Evolutionary conservation across 164 flowering plant species (phyloP).

Genomic region (Vitis rupestris): DNA sequence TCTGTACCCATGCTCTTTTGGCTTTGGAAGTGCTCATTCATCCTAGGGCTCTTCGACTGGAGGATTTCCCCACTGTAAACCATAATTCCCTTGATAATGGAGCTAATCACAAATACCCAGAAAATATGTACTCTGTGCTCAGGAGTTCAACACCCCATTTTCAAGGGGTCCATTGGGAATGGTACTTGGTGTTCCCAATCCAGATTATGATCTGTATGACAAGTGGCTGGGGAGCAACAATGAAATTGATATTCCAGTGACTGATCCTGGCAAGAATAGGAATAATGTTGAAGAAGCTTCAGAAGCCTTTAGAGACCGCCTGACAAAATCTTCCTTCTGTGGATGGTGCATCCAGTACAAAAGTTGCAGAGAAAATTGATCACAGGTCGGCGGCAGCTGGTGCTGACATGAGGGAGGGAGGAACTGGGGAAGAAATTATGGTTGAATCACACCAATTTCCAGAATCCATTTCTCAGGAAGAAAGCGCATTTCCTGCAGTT

Average conservation of each 20-base stretch:
- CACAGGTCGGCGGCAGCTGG: background rate
- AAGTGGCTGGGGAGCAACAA: constrained; percentile 44
- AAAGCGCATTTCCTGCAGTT: constrained; percentile 1
- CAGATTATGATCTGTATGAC: constrained; percentile 39
- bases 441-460: constrained; percentile 17
- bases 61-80: constrained; percentile 31
- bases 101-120: constrained; percentile 17
- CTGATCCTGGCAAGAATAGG: constrained; percentile 13
- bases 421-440: constrained; percentile 25
- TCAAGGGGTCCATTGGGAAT: constrained; percentile 21
- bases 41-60: constrained; percentile 71
- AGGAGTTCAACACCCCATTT: constrained; percentile 17
- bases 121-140: constrained; percentile 23
- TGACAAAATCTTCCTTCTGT: constrained; percentile 2
- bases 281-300: constrained; percentile 16
- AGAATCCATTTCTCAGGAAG: constrained; percentile 12
- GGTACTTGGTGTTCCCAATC: constrained; percentile 19
- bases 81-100: constrained; percentile 10
- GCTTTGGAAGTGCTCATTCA: constrained; percentile 81
- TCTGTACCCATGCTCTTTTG: constrained; percentile 70
- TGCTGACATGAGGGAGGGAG: constrained; percentile 14
- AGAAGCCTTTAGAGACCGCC: constrained; percentile 2
- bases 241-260: constrained; percentile 26
- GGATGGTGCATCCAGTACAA: constrained; percentile 9
- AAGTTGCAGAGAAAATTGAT: constrained; percentile 9